A percentile compares a stretch with the other conserved stretches of the same genome.
These are phyloP conservation scores for Huntiella decipiens DNA, from an alignment of 2,329 filamentous ascomycete species.

Conservation along the genomic window DNA sequence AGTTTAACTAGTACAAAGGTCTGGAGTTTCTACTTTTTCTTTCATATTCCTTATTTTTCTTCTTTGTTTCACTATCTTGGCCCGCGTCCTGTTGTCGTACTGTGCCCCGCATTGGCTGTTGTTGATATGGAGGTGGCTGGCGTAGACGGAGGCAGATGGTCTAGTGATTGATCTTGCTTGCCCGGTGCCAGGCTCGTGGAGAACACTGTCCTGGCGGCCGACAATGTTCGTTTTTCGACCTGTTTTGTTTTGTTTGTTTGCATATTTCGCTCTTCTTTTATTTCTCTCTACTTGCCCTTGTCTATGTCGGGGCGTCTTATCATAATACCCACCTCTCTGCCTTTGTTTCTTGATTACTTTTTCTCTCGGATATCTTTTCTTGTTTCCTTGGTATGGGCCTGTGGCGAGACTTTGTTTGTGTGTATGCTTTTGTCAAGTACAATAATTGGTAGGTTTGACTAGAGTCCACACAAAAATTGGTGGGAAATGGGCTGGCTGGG, in stretches of 20 bases:
- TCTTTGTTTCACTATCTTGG: slow-evolving; percentile 2
- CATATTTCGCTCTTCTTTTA: slow-evolving; percentile 5
- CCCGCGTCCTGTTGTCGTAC: not conserved
- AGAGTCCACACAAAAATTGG: not conserved
- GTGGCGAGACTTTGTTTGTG: not conserved
- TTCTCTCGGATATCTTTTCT: not conserved
- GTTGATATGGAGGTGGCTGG: not conserved
- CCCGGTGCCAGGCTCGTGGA: too few relatives aligned
- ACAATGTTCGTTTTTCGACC: not conserved
- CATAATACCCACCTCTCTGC: slow-evolving; percentile 6
- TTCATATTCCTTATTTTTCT: slow-evolving; percentile 3
- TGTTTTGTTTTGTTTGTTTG: slow-evolving; percentile 5
- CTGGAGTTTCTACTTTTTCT: slow-evolving; percentile 5
- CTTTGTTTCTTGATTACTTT: slow-evolving; percentile 3
- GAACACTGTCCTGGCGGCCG: too few relatives aligned
- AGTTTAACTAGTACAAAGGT: slow-evolving; percentile 9
- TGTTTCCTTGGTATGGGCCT: not conserved
- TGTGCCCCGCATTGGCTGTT: slow-evolving; percentile 2
- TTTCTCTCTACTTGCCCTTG: slow-evolving; percentile 3
- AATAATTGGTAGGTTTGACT: not conserved
- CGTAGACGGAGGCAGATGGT: too few relatives aligned
- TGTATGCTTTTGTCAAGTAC: not conserved
- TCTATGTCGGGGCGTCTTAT: slow-evolving; percentile 4
- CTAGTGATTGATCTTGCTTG: too few relatives aligned
- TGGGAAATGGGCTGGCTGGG: not conserved